These are phyloP conservation scores for Monsonia emarginata DNA, from an alignment of 441 rosid species.

Conservation along the genomic window DNA sequence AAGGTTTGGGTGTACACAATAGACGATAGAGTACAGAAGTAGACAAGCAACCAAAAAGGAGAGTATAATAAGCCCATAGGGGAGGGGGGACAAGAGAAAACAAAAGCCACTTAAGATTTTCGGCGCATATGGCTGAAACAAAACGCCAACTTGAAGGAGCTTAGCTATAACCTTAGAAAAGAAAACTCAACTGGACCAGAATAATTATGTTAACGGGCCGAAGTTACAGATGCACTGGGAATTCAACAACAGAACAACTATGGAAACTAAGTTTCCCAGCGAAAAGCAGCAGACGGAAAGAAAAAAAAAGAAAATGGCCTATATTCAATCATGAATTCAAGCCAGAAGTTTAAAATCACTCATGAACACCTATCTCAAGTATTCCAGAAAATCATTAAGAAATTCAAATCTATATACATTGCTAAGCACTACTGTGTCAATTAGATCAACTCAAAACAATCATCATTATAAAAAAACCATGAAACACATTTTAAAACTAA, in stretches of 20 bases:
- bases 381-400: background rate
- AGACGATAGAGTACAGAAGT: background rate
- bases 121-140: background rate
- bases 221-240: background rate
- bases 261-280: no score
- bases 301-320: no score
- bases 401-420: background rate
- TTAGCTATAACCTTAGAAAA: background rate
- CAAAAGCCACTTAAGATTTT: background rate
- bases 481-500: constrained; percentile 5
- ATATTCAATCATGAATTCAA: no score
- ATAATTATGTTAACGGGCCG: background rate
- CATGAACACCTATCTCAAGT: background rate
- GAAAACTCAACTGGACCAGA: background rate
- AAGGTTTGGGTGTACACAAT: background rate
- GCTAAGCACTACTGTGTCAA: background rate
- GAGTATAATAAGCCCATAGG: background rate
- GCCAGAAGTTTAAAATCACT: no score
- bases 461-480: background rate
- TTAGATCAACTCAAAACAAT: background rate
- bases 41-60: background rate
- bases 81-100: background rate
- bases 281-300: no score
- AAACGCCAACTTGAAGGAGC: background rate
- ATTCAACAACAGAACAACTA: no score